A percentile compares a stretch with the other conserved stretches of the same genome.
Conservation (phyloP, 805 yeast genomes). For the Komagataella pastoris region DNA sequence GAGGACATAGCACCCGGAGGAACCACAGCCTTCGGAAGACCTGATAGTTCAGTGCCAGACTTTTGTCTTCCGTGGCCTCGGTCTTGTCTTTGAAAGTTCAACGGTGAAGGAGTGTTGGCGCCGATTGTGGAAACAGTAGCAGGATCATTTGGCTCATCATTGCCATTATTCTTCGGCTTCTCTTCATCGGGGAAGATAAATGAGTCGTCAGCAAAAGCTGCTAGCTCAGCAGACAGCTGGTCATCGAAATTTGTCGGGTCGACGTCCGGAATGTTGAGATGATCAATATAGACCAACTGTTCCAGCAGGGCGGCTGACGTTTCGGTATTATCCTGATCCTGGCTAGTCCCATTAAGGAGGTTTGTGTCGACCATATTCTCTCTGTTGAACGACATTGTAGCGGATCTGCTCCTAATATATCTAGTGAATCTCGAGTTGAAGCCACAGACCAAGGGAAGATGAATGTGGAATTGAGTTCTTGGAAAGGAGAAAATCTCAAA, state of each 20-base stretch:
- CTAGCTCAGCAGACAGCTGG: constrained; percentile 48
- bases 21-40: constrained; percentile 48
- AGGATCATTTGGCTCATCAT: constrained; percentile 4
- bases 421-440: neutral
- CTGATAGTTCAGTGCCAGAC: constrained; percentile 6
- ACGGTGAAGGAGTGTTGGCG: neutral
- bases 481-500: neutral
- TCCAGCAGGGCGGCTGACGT: constrained; percentile 42
- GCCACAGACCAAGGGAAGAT: neutral
- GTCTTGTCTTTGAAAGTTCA: neutral
- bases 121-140: neutral
- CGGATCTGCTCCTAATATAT: neutral
- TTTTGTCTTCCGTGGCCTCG: neutral
- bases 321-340: constrained; percentile 10
- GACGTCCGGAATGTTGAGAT: constrained; percentile 41
- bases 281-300: constrained; percentile 71
- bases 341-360: neutral
- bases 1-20: constrained; percentile 64
- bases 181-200: constrained; percentile 78
- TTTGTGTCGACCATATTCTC: neutral
- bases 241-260: constrained; percentile 29
- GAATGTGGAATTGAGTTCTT: neutral
- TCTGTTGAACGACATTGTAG: neutral
- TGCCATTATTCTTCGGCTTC: constrained; percentile 28
- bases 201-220: constrained; percentile 74